These are phyloP conservation scores for Nidularia pulvinata DNA, from an alignment of 768 basidiomycete species.

Conservation along the genomic window DNA sequence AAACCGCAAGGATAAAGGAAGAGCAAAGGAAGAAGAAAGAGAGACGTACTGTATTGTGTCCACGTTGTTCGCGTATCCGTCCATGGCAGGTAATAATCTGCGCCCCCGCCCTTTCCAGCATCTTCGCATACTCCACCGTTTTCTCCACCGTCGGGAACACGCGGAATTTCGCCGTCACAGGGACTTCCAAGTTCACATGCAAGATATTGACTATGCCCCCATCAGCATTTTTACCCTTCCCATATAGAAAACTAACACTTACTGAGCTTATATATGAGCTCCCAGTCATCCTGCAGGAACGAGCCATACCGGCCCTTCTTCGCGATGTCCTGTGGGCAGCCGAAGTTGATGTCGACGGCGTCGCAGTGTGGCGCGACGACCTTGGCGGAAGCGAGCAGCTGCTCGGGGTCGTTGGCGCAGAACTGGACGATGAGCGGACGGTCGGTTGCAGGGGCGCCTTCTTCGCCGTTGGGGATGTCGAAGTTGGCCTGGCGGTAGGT, in stretches of 20 bases:
- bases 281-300: constrained; percentile 96
- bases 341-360: constrained; percentile 92
- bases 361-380: constrained; percentile 82
- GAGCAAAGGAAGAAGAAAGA: background rate
- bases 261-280: constrained; percentile 82
- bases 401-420: constrained; percentile 86
- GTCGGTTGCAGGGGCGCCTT: constrained; percentile 74
- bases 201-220: constrained; percentile 64
- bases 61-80: constrained; percentile 88
- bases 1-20: too few relatives aligned
- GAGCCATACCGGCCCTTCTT: constrained; percentile 84
- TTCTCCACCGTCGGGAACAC: constrained; percentile 84
- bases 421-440: constrained; percentile 92
- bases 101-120: constrained; percentile 95
- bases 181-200: constrained; percentile 82
- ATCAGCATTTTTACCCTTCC: background rate
- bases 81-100: constrained; percentile 97
- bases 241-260: constrained; percentile 17
- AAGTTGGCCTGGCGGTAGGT: constrained; percentile 66
- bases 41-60: constrained; percentile 64
- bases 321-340: constrained; percentile 97
- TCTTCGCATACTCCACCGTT: constrained; percentile 93
- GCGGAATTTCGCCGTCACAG: constrained; percentile 96
- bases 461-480: constrained; percentile 71
- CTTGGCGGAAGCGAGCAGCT: constrained; percentile 76